Conservation (phyloP, 2,329 filamentous ascomycete genomes). For the Volutella citrinella region DNA sequence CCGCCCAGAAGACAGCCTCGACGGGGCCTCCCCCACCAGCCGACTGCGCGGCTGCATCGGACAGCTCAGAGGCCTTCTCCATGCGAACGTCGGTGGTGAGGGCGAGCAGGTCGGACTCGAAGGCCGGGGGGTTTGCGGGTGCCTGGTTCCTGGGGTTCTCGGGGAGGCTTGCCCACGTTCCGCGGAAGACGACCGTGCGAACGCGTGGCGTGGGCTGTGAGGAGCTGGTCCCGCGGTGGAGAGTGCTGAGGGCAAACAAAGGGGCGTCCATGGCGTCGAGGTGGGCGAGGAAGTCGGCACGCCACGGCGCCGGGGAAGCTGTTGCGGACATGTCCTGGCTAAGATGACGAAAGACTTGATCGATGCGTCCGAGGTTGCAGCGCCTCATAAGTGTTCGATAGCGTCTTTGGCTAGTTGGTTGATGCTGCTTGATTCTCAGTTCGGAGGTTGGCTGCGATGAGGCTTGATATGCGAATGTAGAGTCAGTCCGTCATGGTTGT, state of each 20-base stretch:
- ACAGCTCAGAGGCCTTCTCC: conserved; percentile 75
- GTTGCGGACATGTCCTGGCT: conserved; percentile 26
- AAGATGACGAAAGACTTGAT: conserved; percentile 27
- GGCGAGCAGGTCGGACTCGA: conserved; percentile 73
- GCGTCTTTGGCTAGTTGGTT: conserved; percentile 5
- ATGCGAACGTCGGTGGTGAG: conserved; percentile 89
- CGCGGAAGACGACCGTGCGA: conserved; percentile 80
- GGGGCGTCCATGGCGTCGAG: conserved; percentile 45
- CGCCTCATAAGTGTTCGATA: no score
- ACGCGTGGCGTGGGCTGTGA: conserved; percentile 52
- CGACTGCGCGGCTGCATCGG: conserved; percentile 43
- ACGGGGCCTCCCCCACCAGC: conserved; percentile 67
- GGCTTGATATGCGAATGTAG: no score
- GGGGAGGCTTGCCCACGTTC: conserved; percentile 75
- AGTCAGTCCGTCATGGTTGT: no score
- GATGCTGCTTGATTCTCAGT: conserved; percentile 4
- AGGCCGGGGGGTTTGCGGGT: conserved; percentile 64
- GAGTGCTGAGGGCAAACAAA: conserved; percentile 49
- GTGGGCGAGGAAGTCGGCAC: conserved; percentile 49
- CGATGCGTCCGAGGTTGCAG: no score
- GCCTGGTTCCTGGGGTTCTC: conserved; percentile 71
- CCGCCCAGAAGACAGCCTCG: conserved; percentile 84
- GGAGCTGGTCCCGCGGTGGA: conserved; percentile 38
- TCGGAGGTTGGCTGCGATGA: conserved; percentile 5
- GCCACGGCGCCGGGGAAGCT: conserved; percentile 48